Base-by-base conservation (phyloP, 768 basidiomycete genomes). In the Zangia roseola region DNA sequence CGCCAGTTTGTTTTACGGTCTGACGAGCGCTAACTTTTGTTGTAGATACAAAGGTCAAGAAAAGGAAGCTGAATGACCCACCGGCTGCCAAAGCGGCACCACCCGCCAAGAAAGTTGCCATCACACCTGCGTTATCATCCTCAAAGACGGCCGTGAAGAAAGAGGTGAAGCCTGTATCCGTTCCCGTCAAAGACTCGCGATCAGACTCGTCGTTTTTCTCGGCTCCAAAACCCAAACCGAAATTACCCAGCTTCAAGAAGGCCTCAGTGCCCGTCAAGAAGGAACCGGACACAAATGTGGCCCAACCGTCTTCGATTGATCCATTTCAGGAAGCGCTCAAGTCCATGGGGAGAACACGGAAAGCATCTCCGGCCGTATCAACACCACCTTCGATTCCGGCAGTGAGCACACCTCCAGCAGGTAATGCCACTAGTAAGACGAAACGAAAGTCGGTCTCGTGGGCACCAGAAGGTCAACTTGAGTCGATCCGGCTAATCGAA, bases 151-250 rank as follows among this genome's bases (percentile, higher is more conserved):
- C 63, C 2, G 63, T 79, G 50, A 90, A 88, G 76, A 86, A 81
- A 63, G 86, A 88, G 61, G 46, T 60, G 16, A 73, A 66, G 49
- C 57, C 68, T 2, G 50, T 60, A 5, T 52, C 69, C 10, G 45
- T 68, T 3, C 62, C 71, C 3, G 76, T 81, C 48, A 89, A 90
- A 64, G 88, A 87, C 56, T 86, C 88, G 16, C 87, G 90, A 71
- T 84, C 88, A 12, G 91, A 92, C 67, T 86, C 85, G 40, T 90
- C 88, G 2, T 92, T 93, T 69, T 93, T 93, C 69, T 91, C 90
- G 45, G 85, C 86, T 34, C 87, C 89, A 6, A 92, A 91, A 63
- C 80, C 84, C 17, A 91, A 91, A 61, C 81, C 86, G 25, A 89
- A 87, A 68, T 72, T 93, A 19, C 91, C 91, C 10, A 89, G 80